Base-by-base conservation (phyloP, 371 early-diverging fungal species). In the Mortierella sp. region DNA sequence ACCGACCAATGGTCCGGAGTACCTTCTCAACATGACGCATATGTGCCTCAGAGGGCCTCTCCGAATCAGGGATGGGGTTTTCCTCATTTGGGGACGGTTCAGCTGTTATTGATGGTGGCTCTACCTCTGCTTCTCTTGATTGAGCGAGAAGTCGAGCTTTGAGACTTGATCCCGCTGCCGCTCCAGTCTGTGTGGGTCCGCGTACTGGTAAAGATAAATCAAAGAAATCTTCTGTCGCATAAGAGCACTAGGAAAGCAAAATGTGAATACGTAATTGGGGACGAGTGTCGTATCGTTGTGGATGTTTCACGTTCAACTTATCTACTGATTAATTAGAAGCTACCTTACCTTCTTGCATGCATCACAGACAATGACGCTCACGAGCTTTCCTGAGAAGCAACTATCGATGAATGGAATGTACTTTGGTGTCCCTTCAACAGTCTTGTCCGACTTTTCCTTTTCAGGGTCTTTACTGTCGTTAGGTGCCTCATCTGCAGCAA, bases 331-430 rank as follows among this genome's bases (percentile, higher is more conserved):
- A 55, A 2, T 55, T 24, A 16, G 3, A 2, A 24, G 16, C 8
- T 16, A 55, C 19, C 28, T 32, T 75, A 91, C 89, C 67, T 87
- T 75, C 69, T 89, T 87, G 77, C 92, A 92, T 1, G 83, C 59
- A 52, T 88, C 88, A 60, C 92, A 92, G n/a, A 92, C 86, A 63
- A 92, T 86, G 52, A 87, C 81, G 55, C 88, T 88, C 33, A 87
- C 88, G 57, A 92, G 84, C 70, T 87, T 88, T 32, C 89, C 90
- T 21, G 89, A 89, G 87, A 93, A 93, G 45, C 89, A 85, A 38
- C 84, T 83, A 47, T 91, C 91, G 28, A 92, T 89, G 72, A 91
- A 90, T 15, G 92, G 89, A 22, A 72, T 73, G 52, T 83, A 83
- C 64, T 84, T 82, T 21, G 64, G 21, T 38, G 50, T 32, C 43